These are phyloP conservation scores for Mycena floridula DNA, from an alignment of 768 basidiomycete species.

Conservation along the genomic window DNA sequence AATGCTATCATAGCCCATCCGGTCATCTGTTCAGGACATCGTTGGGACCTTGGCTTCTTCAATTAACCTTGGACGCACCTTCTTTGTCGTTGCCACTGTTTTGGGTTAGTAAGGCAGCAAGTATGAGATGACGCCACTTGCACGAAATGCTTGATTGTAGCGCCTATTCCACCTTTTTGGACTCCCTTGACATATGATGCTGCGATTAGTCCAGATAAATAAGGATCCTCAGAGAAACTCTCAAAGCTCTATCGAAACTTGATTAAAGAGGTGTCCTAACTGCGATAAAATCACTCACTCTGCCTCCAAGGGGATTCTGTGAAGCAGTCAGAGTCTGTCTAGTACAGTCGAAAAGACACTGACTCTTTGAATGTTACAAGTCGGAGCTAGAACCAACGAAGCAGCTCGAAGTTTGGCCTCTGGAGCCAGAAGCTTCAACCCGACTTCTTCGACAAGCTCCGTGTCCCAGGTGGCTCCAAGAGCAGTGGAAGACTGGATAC, in stretches of 20 bases:
- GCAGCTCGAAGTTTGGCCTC: constrained; percentile 70
- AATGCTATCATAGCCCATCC: constrained; percentile 61
- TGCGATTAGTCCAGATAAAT: constrained; percentile 64
- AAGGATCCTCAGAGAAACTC: constrained; percentile 75
- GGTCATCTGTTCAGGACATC: constrained; percentile 33
- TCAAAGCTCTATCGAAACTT: constrained; percentile 51
- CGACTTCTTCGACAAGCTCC: constrained; percentile 56
- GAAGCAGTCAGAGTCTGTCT: constrained; percentile 2
- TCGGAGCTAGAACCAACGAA: constrained; percentile 70
- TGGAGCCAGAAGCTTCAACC: constrained; percentile 55
- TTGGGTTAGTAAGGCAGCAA: not conserved
- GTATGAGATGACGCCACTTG: constrained; percentile 19
- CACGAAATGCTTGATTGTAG: constrained; percentile 81
- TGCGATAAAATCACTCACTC: constrained; percentile 31
- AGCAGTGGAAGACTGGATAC: constrained; percentile 55
- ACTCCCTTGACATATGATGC: constrained; percentile 73
- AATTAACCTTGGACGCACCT: constrained; percentile 14
- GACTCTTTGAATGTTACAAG: constrained; percentile 80
- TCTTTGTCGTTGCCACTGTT: constrained; percentile 76
- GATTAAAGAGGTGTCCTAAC: constrained; percentile 1
- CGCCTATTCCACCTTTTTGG: constrained; percentile 70
- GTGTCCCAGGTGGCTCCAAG: constrained; percentile 73
- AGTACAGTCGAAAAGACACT: constrained; percentile 7
- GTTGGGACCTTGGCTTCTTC: not conserved
- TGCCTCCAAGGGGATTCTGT: constrained; percentile 68